Conservation (phyloP, 768 basidiomycete species). For the Lactarius hatsudake region DNA sequence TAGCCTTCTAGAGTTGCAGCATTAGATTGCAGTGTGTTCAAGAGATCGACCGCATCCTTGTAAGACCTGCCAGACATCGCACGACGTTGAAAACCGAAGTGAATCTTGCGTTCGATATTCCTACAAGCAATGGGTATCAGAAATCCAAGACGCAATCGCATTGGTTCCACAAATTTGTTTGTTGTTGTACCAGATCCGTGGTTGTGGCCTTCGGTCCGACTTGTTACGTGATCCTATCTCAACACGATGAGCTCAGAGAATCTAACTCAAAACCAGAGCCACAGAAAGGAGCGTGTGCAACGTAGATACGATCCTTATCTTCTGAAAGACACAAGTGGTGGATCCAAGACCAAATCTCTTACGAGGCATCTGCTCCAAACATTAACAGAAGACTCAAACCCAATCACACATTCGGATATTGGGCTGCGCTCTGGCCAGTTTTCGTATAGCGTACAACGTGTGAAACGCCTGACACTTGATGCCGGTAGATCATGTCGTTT, state of each 20-base stretch:
- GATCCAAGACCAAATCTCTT: slow-evolving; percentile 34
- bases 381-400: slow-evolving; percentile 63
- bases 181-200: neutral
- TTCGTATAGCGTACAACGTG: neutral
- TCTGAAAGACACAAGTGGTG: slow-evolving; percentile 24
- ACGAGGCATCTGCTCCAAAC: slow-evolving; percentile 62
- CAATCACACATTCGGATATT: slow-evolving; percentile 73
- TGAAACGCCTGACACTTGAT: slow-evolving; percentile 9
- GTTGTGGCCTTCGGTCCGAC: neutral
- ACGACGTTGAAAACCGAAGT: slow-evolving; percentile 27
- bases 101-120: neutral
- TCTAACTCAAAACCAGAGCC: slow-evolving; percentile 26
- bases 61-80: slow-evolving; percentile 67
- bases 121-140: slow-evolving; percentile 5
- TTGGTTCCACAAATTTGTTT: slow-evolving; percentile 11
- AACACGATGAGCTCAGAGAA: slow-evolving; percentile 33
- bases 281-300: slow-evolving; percentile 28
- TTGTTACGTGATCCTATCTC: neutral
- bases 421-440: slow-evolving; percentile 56
- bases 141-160: slow-evolving; percentile 3
- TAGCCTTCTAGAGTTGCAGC: slow-evolving; percentile 87
- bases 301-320: slow-evolving; percentile 35
- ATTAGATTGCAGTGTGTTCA: slow-evolving; percentile 88
- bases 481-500: slow-evolving; percentile 53
- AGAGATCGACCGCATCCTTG: slow-evolving; percentile 64